Conservation (phyloP, 2,329 filamentous ascomycete species). For the Catunica adiposa region DNA sequence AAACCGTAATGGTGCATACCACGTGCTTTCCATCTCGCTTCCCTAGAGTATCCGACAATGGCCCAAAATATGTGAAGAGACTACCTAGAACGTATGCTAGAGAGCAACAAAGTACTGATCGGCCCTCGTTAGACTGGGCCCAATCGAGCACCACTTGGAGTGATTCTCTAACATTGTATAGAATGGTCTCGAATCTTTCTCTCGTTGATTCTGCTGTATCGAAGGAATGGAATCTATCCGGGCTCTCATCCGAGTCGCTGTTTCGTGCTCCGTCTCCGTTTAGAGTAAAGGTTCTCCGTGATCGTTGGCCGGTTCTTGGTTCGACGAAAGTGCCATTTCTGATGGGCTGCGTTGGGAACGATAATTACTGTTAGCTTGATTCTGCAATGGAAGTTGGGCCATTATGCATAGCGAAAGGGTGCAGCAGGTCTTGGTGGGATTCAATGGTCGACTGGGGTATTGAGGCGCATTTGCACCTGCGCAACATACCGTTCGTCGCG, state of each 20-base stretch:
- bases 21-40: slow-evolving; percentile 84
- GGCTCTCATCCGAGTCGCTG: slow-evolving; percentile 19
- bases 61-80: slow-evolving; percentile 66
- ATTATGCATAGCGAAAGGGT: not conserved
- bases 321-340: slow-evolving; percentile 77
- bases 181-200: slow-evolving; percentile 22
- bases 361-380: not conserved
- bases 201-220: slow-evolving; percentile 22
- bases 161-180: slow-evolving; percentile 24
- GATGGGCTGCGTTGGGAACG: slow-evolving; percentile 38
- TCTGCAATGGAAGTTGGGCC: no score
- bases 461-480: not conserved
- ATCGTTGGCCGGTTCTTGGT: slow-evolving; percentile 69
- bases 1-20: slow-evolving; percentile 84
- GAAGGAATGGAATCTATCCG: slow-evolving; percentile 22
- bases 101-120: slow-evolving; percentile 77
- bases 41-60: slow-evolving; percentile 57
- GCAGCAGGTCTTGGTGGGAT: not conserved
- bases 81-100: slow-evolving; percentile 77
- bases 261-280: slow-evolving; percentile 21
- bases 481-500: slow-evolving; percentile 1
- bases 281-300: slow-evolving; percentile 64
- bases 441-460: not conserved
- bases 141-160: slow-evolving; percentile 37
- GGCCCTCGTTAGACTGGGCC: slow-evolving; percentile 54